Base-by-base conservation (phyloP, 2,329 filamentous ascomycete species). In the Diplocarpon mali region DNA sequence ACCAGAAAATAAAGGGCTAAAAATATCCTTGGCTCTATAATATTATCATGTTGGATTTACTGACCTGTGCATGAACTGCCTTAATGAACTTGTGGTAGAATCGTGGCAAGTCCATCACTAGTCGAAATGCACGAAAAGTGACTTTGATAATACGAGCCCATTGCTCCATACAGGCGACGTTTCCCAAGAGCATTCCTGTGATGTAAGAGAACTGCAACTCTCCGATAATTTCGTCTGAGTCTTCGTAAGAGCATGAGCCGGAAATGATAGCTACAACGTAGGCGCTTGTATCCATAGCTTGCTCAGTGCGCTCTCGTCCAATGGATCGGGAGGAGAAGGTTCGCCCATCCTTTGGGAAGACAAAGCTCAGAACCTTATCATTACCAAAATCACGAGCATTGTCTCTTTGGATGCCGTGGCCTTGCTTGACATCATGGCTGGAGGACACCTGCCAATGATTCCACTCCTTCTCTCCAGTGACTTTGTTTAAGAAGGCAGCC, bases 151-250 rank as follows among this genome's bases (percentile, higher is more conserved):
- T 67, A 53, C 76, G 68, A 65, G 70, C 75, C 77, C 76, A 81
- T 49, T 81, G 76, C 49, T 78, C 73, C 35, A 78, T 64, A 52
- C 76, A 80, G 8, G 73, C 66, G 35, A 72, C 63, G 57, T 78
- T 81, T 34, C 72, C 70, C 1, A 80, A 68, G 44, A 75, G 67
- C 57, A 72, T 69, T 31, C 76, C 76, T 0, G 70, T 71, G 4
- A 80, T 54, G 53, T 73, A 81, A 35, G 70, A 69, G 57, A 80
- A 73, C 52, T 81, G 77, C 2, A 80, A 59, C 56, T 82, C 77
- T 38, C 75, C 77, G 5, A 76, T 58, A 20, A 80, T 60, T 43
- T 75, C 70, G 1, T 64, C 62, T 1, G 54, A 48, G 36, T 62
- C 58, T n/a, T 59, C 53, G 28, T 65, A 64, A 1, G 45, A 53